Base-by-base conservation (phyloP, 768 basidiomycete genomes). In the Lanmaoa pseudosensibilis region DNA sequence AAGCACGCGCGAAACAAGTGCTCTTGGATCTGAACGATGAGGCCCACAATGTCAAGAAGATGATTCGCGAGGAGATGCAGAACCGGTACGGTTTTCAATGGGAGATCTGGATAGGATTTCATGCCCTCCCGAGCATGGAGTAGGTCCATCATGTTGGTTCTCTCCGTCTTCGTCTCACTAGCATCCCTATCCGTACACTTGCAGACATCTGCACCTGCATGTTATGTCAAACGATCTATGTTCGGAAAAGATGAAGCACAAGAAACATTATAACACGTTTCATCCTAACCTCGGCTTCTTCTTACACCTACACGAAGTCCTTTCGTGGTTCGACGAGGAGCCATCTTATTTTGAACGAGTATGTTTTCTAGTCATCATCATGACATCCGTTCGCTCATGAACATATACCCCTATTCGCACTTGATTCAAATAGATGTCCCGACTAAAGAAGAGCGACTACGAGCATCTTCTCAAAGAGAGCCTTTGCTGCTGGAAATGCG, bases 261-360 rank as follows among this genome's bases (percentile, higher is more conserved):
- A 96, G 77, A 90, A 88, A 66, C 94, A 97, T 62, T 90, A 92
- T 73, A 94, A 95, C 65, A 89, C 91, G 6, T 97, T 95, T 73
- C 87, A 90, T 64, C 94, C 94, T 0, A 82, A 83, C 46, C 77
- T 82, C 19, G 92, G 90, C 1, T 96, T 92, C 74, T 95, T 96
- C 73, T 65, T 95, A 3, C 81, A 85, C 57, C 73, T 94, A 18
- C 78, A 84, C 49, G 84, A 92, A 11, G 87, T 96, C n/a, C 74
- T 90, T 43, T 78, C 81, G 2, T 94, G 92, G 92, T 87, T 91
- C 57, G 88, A 88, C 30, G 82, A 82, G 15, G 82, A 80, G 18
- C 75, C 80, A 2, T 79, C 81, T 0, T 86, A 78, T 65, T 86
- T 77, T 63, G 65, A 71, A 18, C 72, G 71, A 37, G 86, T 87